Percentiles rank a stretch among this genome's conserved stretches.
Evolutionary conservation across 164 flowering plant genomes (phyloP).

Genomic region (Vitis labrusca): DNA sequence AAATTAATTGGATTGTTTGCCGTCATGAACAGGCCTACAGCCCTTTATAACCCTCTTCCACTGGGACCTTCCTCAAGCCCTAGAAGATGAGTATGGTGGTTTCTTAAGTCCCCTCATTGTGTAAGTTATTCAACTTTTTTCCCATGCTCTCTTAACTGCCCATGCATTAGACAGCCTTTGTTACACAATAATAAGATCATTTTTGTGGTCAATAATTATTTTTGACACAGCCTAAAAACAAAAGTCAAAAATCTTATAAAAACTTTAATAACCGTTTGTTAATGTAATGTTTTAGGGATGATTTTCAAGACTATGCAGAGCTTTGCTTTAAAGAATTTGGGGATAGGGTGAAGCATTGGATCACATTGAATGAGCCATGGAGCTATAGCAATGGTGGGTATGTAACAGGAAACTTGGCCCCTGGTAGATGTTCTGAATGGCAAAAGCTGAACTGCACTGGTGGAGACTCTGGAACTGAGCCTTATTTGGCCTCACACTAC

Average conservation of each 20-base stretch:
- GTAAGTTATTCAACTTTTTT: slow-evolving; percentile 25
- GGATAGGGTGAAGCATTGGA: slow-evolving; percentile 36
- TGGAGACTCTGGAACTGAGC: slow-evolving; percentile 47
- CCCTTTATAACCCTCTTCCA: slow-evolving; percentile 70
- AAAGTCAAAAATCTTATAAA: neutral
- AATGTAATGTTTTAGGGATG: slow-evolving; percentile 7
- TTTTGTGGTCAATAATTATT: slow-evolving; percentile 13
- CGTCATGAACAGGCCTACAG: slow-evolving; percentile 32
- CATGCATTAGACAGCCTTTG: too few relatives aligned
- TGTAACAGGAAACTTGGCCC: slow-evolving; percentile 29
- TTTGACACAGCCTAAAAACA: too few relatives aligned
- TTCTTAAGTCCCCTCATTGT: slow-evolving; percentile 37
- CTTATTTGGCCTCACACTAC: slow-evolving; percentile 42
- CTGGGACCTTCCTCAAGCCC: slow-evolving; percentile 64
- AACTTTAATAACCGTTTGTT: too few relatives aligned
- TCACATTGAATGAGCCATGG: slow-evolving; percentile 35
- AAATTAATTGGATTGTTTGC: neutral
- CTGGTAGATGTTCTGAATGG: slow-evolving; percentile 43
- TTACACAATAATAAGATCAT: slow-evolving; percentile 15
- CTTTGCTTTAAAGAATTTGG: slow-evolving; percentile 36
- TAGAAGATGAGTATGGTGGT: slow-evolving; percentile 49
- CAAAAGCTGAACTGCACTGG: slow-evolving; percentile 23
- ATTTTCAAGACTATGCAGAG: slow-evolving; percentile 31
- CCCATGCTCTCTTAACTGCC: too few relatives aligned
- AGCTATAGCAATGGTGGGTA: slow-evolving; percentile 28